Percentiles rank a stretch among this genome's conserved stretches.
Conservation (phyloP, 805 yeast species). For the Cyberlindnera japonica region DNA sequence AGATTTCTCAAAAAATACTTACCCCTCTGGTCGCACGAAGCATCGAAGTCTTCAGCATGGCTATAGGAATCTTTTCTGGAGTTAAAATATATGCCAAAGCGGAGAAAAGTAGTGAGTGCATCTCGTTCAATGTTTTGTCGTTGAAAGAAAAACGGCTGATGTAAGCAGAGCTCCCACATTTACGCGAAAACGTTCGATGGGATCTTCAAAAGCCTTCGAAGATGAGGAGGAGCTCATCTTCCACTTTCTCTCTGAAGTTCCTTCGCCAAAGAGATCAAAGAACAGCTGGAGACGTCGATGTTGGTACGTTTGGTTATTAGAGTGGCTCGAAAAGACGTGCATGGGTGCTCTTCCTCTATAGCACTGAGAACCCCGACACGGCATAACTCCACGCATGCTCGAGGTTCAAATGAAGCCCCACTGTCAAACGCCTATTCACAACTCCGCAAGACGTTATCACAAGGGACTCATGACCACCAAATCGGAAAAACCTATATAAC, state of each 20-base stretch:
- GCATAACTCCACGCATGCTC: too few species aligned
- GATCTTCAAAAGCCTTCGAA: too few species aligned
- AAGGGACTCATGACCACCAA: too few species aligned
- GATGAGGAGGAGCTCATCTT: not conserved
- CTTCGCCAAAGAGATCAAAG: not conserved
- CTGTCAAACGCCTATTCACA: too few species aligned
- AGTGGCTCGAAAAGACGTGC: too few species aligned
- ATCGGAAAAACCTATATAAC: too few species aligned
- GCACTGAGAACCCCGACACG: too few species aligned
- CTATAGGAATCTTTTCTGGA: not conserved
- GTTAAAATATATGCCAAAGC: not conserved
- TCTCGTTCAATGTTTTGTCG: not conserved
- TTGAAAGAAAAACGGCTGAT: not conserved
- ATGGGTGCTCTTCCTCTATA: too few species aligned
- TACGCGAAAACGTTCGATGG: not conserved
- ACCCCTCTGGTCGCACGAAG: constrained; percentile 30
- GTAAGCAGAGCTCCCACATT: not conserved
- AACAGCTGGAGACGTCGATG: not conserved
- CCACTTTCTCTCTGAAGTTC: not conserved
- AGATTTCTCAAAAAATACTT: constrained; percentile 23
- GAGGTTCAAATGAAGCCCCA: too few species aligned
- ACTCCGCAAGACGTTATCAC: too few species aligned
- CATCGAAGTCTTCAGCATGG: constrained; percentile 22
- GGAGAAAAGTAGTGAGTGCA: not conserved
- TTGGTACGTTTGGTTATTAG: not conserved